Base-by-base conservation (phyloP, 1,284 basidiomycete species). In the Phellinidium pouzarii region DNA sequence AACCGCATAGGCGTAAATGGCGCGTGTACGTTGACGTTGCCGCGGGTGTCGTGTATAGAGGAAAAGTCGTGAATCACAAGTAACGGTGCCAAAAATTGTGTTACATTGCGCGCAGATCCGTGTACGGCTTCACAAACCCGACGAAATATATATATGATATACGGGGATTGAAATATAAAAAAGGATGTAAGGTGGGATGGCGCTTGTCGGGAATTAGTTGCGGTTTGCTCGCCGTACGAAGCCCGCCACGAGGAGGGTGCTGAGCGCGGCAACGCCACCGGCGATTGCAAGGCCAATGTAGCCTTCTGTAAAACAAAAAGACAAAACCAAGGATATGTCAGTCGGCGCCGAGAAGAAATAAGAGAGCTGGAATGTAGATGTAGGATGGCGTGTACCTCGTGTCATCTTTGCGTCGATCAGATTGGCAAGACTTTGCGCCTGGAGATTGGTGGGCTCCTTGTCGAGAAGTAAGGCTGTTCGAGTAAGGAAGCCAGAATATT, bases 231-330 rank as follows among this genome's bases (percentile, higher is more conserved):
- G 87, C 79, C 90, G 87, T 79, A 93, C 76, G 62, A 97, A 71
- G 63, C 84, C 78, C 59, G 93, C 90, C 50, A 94, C 64, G 54
- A 94, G 67, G 38, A 98, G 68, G 27, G 91, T 88, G 48, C 91
- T 87, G 8, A 96, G 65, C 8, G 94, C 92, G 6, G 90, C 93
- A 41, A 82, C 88, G 50, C 93, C 92, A 44, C 93, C 94, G 29
- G 87, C 89, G 41, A 99, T 74, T 8, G 93, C 95, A 85, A 98
- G 94, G 50, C 95, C 95, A 45, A 92, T 86, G 67, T 92, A 94
- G 19, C 91, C 90, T 68, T 94, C 91, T 94, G 66, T 20, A 27
- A 46, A 59, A 57, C 41, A 56, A 25, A 29, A 31, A 29, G 26
- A 42, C n/a, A 27, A 45, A 19, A 29, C 14, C 14, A 48, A 23